Base-by-base conservation (phyloP, 495 filamentous ascomycete genomes). In the Trichoderma asperelloides region DNA sequence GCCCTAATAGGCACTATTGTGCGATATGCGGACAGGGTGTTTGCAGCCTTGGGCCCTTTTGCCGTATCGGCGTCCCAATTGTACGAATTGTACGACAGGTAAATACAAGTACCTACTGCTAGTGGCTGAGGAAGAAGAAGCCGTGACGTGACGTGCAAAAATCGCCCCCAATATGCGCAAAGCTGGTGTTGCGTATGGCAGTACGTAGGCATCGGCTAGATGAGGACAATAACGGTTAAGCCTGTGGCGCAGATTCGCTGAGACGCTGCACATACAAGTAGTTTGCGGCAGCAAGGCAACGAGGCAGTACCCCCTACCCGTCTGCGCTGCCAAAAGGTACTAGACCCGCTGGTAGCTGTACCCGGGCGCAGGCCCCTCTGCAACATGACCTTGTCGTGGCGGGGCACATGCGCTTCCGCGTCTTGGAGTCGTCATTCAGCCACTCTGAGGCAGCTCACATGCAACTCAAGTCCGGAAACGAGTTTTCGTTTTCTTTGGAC, bases 391-490 rank as follows among this genome's bases (percentile, higher is more conserved):
- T 60, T 60, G 11, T 25, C 6, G 55, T 60, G 55, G 55, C 55
- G 55, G 55, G 55, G 55, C 55, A 60, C 55, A 60, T 60, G 55
- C 55, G 55, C 55, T 30, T 18, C 21, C 55, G 55, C 55, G 55
- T 60, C 55, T 27, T 28, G 3, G 23, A 30, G 55, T 60, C 55
- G 55, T 60, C 55, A 60, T 60, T 60, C 55, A 60, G 55, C 55
- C 11, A 21, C 49, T 55, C 6, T 37, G 5, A 55, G 21, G 49
- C n/a, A 55, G 55, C 55, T 60, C 55, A 60, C 55, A 60, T 60
- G 55, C 55, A 60, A 60, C 55, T 60, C 55, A 60, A 60, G 30
- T 30, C 55, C 9, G 55, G 1, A 60, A 30, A 2, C 55, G 27
- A 15, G 2, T 16, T 18, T 55, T 55, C 25, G 23, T 27, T 55